Evolutionary conservation across 164 flowering plant genomes (phyloP).

Genomic region (Buxus sempervirens): DNA sequence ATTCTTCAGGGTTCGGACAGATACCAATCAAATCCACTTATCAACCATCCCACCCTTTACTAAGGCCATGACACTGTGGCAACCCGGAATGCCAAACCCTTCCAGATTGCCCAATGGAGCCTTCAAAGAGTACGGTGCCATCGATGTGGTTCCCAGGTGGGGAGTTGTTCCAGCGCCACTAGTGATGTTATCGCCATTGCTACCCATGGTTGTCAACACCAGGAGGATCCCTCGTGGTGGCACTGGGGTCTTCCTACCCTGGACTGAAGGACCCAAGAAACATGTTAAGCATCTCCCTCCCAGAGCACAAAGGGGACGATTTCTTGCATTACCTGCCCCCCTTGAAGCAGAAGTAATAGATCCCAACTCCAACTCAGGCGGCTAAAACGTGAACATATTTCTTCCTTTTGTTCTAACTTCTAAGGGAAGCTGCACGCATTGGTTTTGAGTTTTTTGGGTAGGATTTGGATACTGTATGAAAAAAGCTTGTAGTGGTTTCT

Average conservation of each 20-base stretch:
- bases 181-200: slow-evolving; percentile 62
- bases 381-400: not conserved
- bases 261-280: slow-evolving; percentile 53
- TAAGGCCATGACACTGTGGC: slow-evolving; percentile 63
- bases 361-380: slow-evolving; percentile 30
- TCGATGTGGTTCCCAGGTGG: slow-evolving; percentile 63
- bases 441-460: no score
- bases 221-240: slow-evolving; percentile 49
- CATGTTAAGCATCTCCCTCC: slow-evolving; percentile 76
- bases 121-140: no score
- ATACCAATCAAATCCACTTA: slow-evolving; percentile 33
- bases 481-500: no score
- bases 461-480: no score
- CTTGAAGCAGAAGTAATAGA: slow-evolving; percentile 34
- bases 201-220: slow-evolving; percentile 52
- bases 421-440: no score
- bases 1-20: slow-evolving; percentile 63
- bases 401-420: no score
- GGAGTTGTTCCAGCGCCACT: slow-evolving; percentile 56
- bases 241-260: slow-evolving; percentile 91
- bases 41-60: slow-evolving; percentile 32
- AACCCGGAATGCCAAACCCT: slow-evolving; percentile 42
- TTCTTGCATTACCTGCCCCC: slow-evolving; percentile 48
- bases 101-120: slow-evolving; percentile 35
- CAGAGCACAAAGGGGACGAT: slow-evolving; percentile 66